Conservation (phyloP, 139 green algal species). For the Yamagishiella unicocca region DNA sequence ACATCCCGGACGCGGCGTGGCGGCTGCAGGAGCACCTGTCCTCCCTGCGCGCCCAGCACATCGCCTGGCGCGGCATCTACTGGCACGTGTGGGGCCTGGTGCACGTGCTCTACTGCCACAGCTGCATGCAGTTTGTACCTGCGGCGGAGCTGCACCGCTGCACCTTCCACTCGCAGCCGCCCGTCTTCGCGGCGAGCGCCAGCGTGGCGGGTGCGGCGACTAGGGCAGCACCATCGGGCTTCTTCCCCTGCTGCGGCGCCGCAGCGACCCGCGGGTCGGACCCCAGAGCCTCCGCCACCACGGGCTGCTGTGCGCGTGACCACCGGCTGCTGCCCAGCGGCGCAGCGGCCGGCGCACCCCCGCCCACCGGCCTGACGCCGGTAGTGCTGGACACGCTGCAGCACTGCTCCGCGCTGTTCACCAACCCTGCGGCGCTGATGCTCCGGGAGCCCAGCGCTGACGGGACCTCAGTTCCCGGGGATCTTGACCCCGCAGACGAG, state of each 20-base stretch:
- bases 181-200: slow-evolving; percentile 46
- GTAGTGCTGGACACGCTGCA: slow-evolving; percentile 7
- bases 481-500: too few species aligned
- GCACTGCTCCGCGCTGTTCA: slow-evolving; percentile 4
- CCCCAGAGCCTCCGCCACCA: neutral
- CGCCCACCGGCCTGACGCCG: neutral
- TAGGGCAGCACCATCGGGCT: neutral
- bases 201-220: neutral
- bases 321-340: slow-evolving; percentile 48
- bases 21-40: slow-evolving; percentile 51
- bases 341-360: neutral
- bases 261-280: slow-evolving; percentile 29
- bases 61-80: slow-evolving; percentile 54
- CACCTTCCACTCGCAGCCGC: slow-evolving; percentile 50
- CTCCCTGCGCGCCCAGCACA: slow-evolving; percentile 1
- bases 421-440: neutral
- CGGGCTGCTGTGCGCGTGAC: slow-evolving; percentile 45
- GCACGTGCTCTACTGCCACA: slow-evolving; percentile 57
- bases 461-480: neutral
- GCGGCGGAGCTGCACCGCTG: slow-evolving; percentile 38
- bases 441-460: neutral
- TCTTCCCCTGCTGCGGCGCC: slow-evolving; percentile 56
- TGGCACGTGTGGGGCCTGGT: slow-evolving; percentile 57
- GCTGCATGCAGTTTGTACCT: slow-evolving; percentile 46
- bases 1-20: slow-evolving; percentile 48